Evolutionary conservation across 1,284 basidiomycete species (phyloP).

Genomic region (Pascua guehoae): DNA sequence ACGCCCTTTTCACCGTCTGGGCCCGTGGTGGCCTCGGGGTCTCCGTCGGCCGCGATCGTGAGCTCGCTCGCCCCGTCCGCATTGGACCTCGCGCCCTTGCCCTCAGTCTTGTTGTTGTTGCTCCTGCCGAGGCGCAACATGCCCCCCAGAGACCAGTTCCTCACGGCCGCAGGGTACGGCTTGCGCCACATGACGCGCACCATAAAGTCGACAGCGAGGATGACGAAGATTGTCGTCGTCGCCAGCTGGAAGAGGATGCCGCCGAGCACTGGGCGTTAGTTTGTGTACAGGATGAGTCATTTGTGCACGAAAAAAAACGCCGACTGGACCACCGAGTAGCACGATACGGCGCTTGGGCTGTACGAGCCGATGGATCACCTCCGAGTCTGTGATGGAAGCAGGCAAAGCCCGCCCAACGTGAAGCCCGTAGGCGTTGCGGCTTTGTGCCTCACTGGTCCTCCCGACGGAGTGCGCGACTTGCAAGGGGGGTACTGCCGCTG

Average conservation of each 20-base stretch:
- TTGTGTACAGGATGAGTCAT: background rate
- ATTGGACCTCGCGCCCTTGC: background rate
- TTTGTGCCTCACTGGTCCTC: no score
- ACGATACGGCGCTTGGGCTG: no score
- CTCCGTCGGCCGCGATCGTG: background rate
- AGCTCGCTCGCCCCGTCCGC: background rate
- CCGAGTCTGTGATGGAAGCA: no score
- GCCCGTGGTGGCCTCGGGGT: background rate
- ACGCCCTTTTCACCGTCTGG: background rate
- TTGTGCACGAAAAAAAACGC: no score
- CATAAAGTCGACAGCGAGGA: slow-evolving; percentile 36
- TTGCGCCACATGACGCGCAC: slow-evolving; percentile 20
- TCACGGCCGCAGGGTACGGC: slow-evolving; percentile 19
- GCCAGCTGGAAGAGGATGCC: slow-evolving; percentile 48
- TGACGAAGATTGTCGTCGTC: slow-evolving; percentile 37
- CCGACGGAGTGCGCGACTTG: no score
- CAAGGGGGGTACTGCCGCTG: no score
- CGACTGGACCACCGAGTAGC: background rate
- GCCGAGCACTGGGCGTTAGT: slow-evolving; percentile 32
- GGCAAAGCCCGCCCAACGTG: no score
- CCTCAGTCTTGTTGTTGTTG: slow-evolving; percentile 1
- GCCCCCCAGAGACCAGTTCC: background rate
- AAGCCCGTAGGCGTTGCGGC: no score
- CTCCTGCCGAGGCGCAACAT: background rate
- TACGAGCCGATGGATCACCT: no score